phyloP scores from a whole-genome alignment of 441 rosid species.

The Cnidoscolus chayamansa region DNA sequence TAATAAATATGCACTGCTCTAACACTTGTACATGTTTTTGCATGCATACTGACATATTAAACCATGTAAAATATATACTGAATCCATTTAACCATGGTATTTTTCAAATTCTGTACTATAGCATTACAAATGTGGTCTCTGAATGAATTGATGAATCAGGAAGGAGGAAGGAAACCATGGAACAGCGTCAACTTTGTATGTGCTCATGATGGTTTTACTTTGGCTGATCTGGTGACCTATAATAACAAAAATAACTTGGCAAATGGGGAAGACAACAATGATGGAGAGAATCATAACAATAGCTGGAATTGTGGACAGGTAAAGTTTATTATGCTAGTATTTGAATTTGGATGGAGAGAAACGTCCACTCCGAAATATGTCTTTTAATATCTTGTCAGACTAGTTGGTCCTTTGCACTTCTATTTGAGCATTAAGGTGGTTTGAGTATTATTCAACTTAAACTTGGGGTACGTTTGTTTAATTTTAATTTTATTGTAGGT shows the following conservation, averaged over 20 bases:
- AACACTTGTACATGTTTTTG: not conserved
- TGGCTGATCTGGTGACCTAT: constrained; percentile 85
- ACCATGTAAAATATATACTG: too few species aligned
- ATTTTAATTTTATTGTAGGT: too few species aligned
- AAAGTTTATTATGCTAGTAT: constrained; percentile 10
- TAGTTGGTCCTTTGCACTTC: too few species aligned
- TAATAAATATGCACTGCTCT: not conserved
- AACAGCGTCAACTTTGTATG: constrained; percentile 85
- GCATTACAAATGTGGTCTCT: too few species aligned
- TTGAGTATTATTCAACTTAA: too few species aligned
- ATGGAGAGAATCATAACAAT: constrained; percentile 82
- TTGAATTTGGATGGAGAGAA: not conserved
- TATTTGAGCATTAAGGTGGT: too few species aligned
- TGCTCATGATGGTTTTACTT: constrained; percentile 90
- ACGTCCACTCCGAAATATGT: too few species aligned
- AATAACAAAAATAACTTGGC: constrained; percentile 86
- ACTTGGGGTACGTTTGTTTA: too few species aligned
- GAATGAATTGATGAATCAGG: constrained; percentile 34
- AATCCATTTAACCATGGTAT: too few species aligned
- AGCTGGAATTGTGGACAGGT: constrained; percentile 99
- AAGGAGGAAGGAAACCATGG: constrained; percentile 93
- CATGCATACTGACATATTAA: not conserved
- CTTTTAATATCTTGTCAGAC: too few species aligned
- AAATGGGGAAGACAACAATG: constrained; percentile 90
- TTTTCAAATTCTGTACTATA: too few species aligned